Evolutionary conservation across 2,329 filamentous ascomycete genomes (phyloP).

Genomic region (Trichoderma brevicompactum): DNA sequence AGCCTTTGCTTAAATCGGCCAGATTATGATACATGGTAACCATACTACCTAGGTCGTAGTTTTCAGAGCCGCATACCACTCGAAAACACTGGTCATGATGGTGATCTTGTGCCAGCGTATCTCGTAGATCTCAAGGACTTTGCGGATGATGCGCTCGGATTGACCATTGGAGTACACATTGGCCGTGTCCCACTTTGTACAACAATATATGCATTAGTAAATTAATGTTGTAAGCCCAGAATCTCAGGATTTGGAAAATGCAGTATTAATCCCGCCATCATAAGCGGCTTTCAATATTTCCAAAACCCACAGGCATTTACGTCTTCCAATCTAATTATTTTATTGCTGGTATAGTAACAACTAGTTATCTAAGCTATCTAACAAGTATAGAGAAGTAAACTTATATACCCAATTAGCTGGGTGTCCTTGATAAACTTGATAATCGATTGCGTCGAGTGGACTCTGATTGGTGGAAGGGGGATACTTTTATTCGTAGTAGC

Average conservation of each 20-base stretch:
- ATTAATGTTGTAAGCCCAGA: background rate
- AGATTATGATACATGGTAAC: conserved; percentile 10
- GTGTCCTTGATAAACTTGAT: too few species aligned
- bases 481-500: too few species aligned
- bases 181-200: conserved; percentile 25
- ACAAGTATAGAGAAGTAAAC: too few species aligned
- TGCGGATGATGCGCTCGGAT: conserved; percentile 14
- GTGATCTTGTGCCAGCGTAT: conserved; percentile 10
- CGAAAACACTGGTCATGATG: conserved; percentile 22
- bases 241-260: background rate
- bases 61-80: conserved; percentile 9
- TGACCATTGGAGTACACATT: conserved; percentile 18
- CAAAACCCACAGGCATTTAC: conserved; percentile 27
- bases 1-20: conserved; percentile 17
- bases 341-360: too few species aligned
- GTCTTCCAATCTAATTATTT: too few species aligned
- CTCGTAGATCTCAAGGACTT: background rate
- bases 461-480: too few species aligned
- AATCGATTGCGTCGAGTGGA: too few species aligned
- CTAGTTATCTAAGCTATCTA: too few species aligned
- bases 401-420: too few species aligned
- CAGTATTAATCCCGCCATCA: conserved; percentile 34
- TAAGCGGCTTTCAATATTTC: conserved; percentile 32
- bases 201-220: too few species aligned
- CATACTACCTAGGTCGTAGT: background rate